These are phyloP conservation scores for Tuber umbilicatum DNA, from an alignment of 495 filamentous ascomycete species.

Conservation along the genomic window DNA sequence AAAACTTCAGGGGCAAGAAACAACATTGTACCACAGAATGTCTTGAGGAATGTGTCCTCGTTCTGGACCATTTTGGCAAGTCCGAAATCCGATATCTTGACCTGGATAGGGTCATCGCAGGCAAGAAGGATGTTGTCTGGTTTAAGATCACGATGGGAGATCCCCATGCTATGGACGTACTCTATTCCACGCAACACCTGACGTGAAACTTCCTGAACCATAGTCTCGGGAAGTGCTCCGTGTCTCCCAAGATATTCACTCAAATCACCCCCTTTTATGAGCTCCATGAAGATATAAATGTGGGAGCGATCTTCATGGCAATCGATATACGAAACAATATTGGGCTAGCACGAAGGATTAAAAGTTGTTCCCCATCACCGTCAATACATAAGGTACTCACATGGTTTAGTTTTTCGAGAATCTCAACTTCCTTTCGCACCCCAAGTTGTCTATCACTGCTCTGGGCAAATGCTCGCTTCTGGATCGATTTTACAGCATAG, in stretches of 20 bases:
- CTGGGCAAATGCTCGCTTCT: slow-evolving; percentile 77
- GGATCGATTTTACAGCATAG: slow-evolving; percentile 84
- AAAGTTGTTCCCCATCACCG: not conserved
- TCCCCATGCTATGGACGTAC: slow-evolving; percentile 78
- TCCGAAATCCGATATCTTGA: slow-evolving; percentile 94
- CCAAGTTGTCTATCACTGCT: slow-evolving; percentile 58
- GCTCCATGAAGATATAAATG: slow-evolving; percentile 92
- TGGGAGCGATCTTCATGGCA: slow-evolving; percentile 69
- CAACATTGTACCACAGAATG: slow-evolving; percentile 90
- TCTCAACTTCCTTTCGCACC: slow-evolving; percentile 89
- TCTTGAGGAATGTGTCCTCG: slow-evolving; percentile 83
- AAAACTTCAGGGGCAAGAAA: slow-evolving; percentile 98
- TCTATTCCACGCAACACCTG: slow-evolving; percentile 75
- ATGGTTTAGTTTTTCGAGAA: slow-evolving; percentile 77
- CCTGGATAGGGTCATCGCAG: slow-evolving; percentile 61
- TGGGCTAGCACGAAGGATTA: slow-evolving; percentile 53
- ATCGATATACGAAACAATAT: slow-evolving; percentile 86
- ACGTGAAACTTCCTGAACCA: slow-evolving; percentile 60
- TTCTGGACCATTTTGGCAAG: slow-evolving; percentile 86
- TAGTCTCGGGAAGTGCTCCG: slow-evolving; percentile 58
- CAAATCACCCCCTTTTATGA: slow-evolving; percentile 77
- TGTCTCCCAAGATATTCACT: slow-evolving; percentile 58
- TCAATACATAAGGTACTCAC: slow-evolving; percentile 49
- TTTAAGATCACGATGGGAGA: slow-evolving; percentile 96
- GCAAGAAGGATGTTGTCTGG: slow-evolving; percentile 91